Base-by-base conservation (phyloP, 257 asterid genomes). In the Plantago major region DNA sequence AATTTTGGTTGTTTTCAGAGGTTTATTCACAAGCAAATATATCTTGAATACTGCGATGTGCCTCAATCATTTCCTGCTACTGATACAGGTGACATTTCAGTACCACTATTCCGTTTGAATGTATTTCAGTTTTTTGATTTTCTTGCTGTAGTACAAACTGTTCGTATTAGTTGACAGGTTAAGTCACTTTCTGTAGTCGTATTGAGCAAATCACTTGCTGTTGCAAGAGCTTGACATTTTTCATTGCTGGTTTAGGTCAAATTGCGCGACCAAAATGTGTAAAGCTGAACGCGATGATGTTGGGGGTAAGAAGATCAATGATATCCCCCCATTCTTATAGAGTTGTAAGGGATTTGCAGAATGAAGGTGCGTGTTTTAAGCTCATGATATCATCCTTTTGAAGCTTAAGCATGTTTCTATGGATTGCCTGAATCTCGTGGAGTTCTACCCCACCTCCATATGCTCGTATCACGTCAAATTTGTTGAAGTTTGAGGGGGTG, bases 261-360 rank as follows among this genome's bases (percentile, higher is more conserved):
- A 69, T 55, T 64, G 44, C 40, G 40, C 40, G 69, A 62, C 73
- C 88, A 26, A 81, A 78, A 59, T 87, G 96, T 88, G 75, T 80
- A 68, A 87, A 76, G 84, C 48, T 87, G 75, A 78, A 85, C 77
- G 74, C 97, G 0, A 73, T 78, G 77, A 61, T 51, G 44, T 62
- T 80, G 69, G 99, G 97, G 69, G 52, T 93, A 66, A 57, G 67
- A 42, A 64, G 65, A 60, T 81, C 85, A 45, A 76, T 58, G 88
- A 78, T 89, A 76, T 72, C 95, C 52, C 2, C 22, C 11, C 55
- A 86, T 58, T 76, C 94, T 11, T 71, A 73, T 89, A 76, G 26
- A 47, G 88, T 89, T 64, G 73, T 93, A 52, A 75, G 59, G 75
- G 53, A 46, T 65, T 80, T 93, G 37, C 84, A 63, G 59, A 66